Evolutionary conservation across 2,329 filamentous ascomycete species (phyloP).

Genomic region (Exophiala lecanii-corni): DNA sequence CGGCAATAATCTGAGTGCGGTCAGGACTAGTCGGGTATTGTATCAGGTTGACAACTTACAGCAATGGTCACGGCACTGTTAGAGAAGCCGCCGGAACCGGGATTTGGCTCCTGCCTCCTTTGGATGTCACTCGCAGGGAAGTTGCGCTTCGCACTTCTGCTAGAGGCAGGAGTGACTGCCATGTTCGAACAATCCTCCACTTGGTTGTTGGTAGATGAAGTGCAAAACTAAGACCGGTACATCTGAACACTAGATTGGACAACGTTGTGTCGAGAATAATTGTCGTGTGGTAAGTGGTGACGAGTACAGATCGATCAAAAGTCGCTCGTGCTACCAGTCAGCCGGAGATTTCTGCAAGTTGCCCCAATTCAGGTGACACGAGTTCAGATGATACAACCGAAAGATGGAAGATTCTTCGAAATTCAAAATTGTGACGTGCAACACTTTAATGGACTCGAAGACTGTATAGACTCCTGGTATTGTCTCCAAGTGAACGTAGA

Average conservation of each 20-base stretch:
- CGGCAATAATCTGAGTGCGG: constrained; percentile 11
- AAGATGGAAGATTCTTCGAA: no score
- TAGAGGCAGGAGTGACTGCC: constrained; percentile 7
- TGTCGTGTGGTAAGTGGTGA: background rate
- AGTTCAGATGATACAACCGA: no score
- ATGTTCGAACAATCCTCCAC: no score
- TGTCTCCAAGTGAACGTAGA: no score
- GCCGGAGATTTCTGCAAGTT: background rate
- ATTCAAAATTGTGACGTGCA: no score
- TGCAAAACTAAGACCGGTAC: constrained; percentile 5
- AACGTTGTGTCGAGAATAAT: background rate
- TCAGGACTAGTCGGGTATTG: constrained; percentile 3
- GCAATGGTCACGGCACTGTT: constrained; percentile 16
- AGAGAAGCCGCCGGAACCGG: constrained; percentile 8
- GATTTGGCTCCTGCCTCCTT: constrained; percentile 11
- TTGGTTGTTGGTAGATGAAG: background rate
- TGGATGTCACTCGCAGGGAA: constrained; percentile 1
- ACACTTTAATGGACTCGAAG: no score
- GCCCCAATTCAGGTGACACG: no score
- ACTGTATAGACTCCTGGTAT: no score
- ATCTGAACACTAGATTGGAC: constrained; percentile 9
- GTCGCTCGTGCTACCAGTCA: background rate
- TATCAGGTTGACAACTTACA: constrained; percentile 9
- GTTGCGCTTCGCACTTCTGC: background rate
- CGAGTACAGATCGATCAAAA: background rate